Evolutionary conservation across 768 basidiomycete genomes (phyloP).

Genomic region (Basidioascus undulatus): DNA sequence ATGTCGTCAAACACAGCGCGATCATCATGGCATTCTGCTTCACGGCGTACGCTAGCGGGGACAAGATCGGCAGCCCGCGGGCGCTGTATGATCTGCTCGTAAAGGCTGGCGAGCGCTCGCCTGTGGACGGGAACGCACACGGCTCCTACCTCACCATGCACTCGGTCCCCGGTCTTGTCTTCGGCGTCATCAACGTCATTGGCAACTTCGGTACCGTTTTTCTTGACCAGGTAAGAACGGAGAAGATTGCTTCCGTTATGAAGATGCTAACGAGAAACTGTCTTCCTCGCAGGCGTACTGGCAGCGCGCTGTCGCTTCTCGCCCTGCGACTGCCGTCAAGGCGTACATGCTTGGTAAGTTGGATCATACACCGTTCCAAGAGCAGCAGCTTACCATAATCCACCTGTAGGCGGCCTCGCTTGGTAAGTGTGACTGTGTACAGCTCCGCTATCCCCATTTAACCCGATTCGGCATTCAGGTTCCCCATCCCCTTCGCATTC

Average conservation of each 20-base stretch:
- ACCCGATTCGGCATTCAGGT: slow-evolving; percentile 23
- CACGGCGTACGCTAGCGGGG: slow-evolving; percentile 47
- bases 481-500: slow-evolving; percentile 60
- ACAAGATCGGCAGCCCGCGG: slow-evolving; percentile 49
- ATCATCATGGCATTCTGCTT: slow-evolving; percentile 56
- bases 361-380: no score
- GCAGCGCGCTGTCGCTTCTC: slow-evolving; percentile 48
- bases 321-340: slow-evolving; percentile 64
- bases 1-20: no score
- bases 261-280: no score
- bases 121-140: slow-evolving; percentile 56
- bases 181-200: slow-evolving; percentile 32
- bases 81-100: slow-evolving; percentile 59
- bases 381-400: no score
- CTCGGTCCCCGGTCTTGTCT: slow-evolving; percentile 50
- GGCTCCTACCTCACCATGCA: slow-evolving; percentile 69
- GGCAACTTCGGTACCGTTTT: slow-evolving; percentile 50
- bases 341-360: slow-evolving; percentile 68
- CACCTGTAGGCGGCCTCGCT: slow-evolving; percentile 69
- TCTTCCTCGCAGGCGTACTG: slow-evolving; percentile 53
- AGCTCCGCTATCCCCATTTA: neutral
- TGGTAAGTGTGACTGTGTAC: slow-evolving; percentile 28
- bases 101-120: slow-evolving; percentile 28
- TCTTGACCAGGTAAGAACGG: slow-evolving; percentile 8
- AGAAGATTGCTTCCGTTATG: no score